phyloP scores from a whole-genome alignment of 768 basidiomycete species.

The Boletellus ananiceps region DNA sequence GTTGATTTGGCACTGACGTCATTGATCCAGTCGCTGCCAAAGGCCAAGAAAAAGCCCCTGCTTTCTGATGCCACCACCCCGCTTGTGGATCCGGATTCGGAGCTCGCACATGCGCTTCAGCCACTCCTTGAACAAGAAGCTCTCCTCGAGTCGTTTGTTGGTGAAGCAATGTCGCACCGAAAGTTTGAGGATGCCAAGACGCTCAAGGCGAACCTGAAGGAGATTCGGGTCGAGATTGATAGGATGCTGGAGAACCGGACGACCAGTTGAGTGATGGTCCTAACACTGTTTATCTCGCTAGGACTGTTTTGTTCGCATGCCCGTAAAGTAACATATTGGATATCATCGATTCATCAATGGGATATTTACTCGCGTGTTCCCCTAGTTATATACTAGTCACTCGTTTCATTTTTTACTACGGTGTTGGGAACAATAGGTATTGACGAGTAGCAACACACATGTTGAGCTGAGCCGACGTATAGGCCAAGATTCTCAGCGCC shows the following conservation, averaged over 20 bases:
- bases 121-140: conserved; percentile 94
- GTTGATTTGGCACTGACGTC: neutral
- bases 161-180: conserved; percentile 82
- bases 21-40: conserved; percentile 42
- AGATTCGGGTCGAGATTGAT: conserved; percentile 83
- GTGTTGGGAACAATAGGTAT: too few species aligned
- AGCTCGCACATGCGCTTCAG: conserved; percentile 69
- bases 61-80: conserved; percentile 15
- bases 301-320: neutral
- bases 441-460: too few species aligned
- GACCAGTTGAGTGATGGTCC: neutral
- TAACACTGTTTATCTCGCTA: neutral
- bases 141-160: conserved; percentile 82
- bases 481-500: too few species aligned
- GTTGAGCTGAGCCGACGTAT: too few species aligned
- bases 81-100: conserved; percentile 60
- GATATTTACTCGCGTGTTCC: too few species aligned
- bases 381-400: neutral
- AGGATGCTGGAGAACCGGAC: conserved; percentile 46
- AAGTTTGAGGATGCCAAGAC: conserved; percentile 96
- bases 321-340: conserved; percentile 5
- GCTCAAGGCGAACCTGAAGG: conserved; percentile 70
- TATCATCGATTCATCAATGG: neutral
- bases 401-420: neutral
- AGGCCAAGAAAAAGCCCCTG: conserved; percentile 34